phyloP scores from a whole-genome alignment of 1,139 yeast species.

The Saccharomycopsis hybrid region DNA sequence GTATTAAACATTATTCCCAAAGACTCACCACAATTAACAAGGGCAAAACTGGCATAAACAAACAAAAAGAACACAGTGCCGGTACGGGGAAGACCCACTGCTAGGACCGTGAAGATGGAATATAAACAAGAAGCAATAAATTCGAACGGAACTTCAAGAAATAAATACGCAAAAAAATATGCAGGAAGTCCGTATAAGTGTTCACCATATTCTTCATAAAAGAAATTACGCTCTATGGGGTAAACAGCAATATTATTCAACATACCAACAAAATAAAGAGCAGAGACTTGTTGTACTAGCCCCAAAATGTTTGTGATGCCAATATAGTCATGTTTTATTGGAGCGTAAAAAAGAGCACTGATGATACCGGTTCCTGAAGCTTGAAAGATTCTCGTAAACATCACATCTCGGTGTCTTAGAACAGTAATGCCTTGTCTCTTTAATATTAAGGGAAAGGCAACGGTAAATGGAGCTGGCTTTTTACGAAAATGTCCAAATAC shows the following conservation, averaged over 20 bases:
- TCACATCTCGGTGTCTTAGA: constrained; percentile 52
- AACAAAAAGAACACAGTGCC: constrained; percentile 62
- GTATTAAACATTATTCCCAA: constrained; percentile 75
- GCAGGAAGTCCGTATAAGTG: constrained; percentile 63
- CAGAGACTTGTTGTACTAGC: constrained; percentile 63
- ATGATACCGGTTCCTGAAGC: constrained; percentile 58
- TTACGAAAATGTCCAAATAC: constrained; percentile 24
- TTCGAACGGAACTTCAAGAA: constrained; percentile 73
- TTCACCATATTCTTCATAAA: constrained; percentile 74
- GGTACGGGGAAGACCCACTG: constrained; percentile 66
- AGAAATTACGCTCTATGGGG: constrained; percentile 67
- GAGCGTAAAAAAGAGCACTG: constrained; percentile 65
- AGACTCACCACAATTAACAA: constrained; percentile 75
- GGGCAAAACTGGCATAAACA: constrained; percentile 47
- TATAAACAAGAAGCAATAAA: constrained; percentile 53
- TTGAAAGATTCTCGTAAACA: constrained; percentile 64
- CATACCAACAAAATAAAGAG: constrained; percentile 74
- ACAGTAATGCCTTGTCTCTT: constrained; percentile 47
- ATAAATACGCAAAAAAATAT: constrained; percentile 57
- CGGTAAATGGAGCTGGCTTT: constrained; percentile 29
- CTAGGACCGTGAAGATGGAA: constrained; percentile 57
- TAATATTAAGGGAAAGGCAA: constrained; percentile 38
- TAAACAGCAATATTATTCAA: constrained; percentile 69
- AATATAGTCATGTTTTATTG: constrained; percentile 49
- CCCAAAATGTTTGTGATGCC: constrained; percentile 70